phyloP scores from a whole-genome alignment of 2,329 filamentous ascomycete genomes.

The Aspergillus pseudotamarii region DNA sequence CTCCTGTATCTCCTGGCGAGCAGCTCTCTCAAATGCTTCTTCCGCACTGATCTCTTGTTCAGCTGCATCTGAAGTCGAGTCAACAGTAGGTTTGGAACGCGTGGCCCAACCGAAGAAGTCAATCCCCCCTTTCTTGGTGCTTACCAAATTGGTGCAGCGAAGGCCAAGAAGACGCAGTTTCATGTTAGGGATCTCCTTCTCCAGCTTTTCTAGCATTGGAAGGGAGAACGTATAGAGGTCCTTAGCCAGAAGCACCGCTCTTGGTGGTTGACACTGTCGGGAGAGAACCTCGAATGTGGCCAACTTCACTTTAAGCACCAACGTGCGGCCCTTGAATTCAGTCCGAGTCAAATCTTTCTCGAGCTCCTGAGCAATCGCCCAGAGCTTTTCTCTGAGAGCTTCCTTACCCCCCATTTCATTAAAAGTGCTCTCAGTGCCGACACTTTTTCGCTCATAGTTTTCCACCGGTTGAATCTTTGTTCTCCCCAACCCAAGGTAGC shows the following conservation, averaged over 20 bases:
- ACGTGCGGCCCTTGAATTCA: conserved; percentile 83
- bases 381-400: conserved; percentile 74
- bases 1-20: conserved; percentile 61
- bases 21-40: conserved; percentile 65
- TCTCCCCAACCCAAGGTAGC: conserved; percentile 82
- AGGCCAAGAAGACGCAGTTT: conserved; percentile 85
- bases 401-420: conserved; percentile 71
- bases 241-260: conserved; percentile 71
- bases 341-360: conserved; percentile 81
- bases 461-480: conserved; percentile 84
- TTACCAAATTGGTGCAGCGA: conserved; percentile 83
- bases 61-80: conserved; percentile 22
- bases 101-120: conserved; percentile 71
- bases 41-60: conserved; percentile 72
- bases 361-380: conserved; percentile 79
- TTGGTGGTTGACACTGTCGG: conserved; percentile 72
- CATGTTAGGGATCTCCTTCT: conserved; percentile 79
- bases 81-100: conserved; percentile 25
- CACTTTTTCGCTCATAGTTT: conserved; percentile 87
- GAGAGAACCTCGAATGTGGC: conserved; percentile 93
- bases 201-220: conserved; percentile 80
- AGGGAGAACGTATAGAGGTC: conserved; percentile 82
- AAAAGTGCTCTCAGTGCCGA: conserved; percentile 93
- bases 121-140: conserved; percentile 77
- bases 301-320: conserved; percentile 90